Evolutionary conservation across 495 filamentous ascomycete species (phyloP).

Genomic region (Parmelia sp.): DNA sequence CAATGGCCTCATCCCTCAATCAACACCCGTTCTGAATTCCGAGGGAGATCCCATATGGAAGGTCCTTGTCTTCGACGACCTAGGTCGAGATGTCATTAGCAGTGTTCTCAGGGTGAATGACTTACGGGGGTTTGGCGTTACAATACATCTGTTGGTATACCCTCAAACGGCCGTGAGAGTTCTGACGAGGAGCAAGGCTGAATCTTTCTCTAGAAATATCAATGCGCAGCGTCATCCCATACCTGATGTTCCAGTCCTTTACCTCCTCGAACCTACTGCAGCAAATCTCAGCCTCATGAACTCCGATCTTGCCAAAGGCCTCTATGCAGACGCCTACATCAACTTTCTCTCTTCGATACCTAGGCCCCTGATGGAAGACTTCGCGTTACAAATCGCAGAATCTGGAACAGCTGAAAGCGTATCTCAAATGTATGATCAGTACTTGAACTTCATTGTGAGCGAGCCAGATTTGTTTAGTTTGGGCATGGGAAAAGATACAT

Average conservation of each 20-base stretch:
- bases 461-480: slow-evolving; percentile 96
- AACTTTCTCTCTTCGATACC: slow-evolving; percentile 97
- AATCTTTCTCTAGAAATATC: slow-evolving; percentile 55
- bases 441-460: slow-evolving; percentile 93
- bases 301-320: slow-evolving; percentile 73
- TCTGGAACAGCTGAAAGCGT: slow-evolving; percentile 81
- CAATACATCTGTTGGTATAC: slow-evolving; percentile 76
- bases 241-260: slow-evolving; percentile 93
- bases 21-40: slow-evolving; percentile 75
- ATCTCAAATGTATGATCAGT: slow-evolving; percentile 92
- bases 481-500: slow-evolving; percentile 80
- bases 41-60: slow-evolving; percentile 83
- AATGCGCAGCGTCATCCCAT: slow-evolving; percentile 79
- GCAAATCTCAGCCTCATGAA: slow-evolving; percentile 77
- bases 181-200: slow-evolving; percentile 10
- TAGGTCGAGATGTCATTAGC: slow-evolving; percentile 77
- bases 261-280: slow-evolving; percentile 82
- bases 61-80: slow-evolving; percentile 61
- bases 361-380: slow-evolving; percentile 88
- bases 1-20: slow-evolving; percentile 59
- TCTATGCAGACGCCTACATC: slow-evolving; percentile 92
- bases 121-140: slow-evolving; percentile 85
- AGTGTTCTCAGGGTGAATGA: slow-evolving; percentile 92
- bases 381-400: slow-evolving; percentile 78
- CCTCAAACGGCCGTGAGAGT: slow-evolving; percentile 5